phyloP scores from a whole-genome alignment of 495 filamentous ascomycete species.

The Daldinia vernicosa region DNA sequence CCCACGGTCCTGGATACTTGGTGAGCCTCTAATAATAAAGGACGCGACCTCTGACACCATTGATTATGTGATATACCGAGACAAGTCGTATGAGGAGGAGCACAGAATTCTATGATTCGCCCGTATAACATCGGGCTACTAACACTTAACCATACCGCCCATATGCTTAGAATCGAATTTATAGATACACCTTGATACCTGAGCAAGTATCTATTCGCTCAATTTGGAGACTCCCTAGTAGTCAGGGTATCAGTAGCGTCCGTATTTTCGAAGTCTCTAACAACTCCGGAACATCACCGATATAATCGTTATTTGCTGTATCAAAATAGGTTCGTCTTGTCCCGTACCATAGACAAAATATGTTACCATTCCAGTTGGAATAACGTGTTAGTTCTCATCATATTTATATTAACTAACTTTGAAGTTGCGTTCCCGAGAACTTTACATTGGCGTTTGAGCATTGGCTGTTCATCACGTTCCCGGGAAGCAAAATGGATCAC shows the following conservation, averaged over 20 bases:
- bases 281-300: not conserved
- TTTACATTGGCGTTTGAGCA: not conserved
- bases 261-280: not conserved
- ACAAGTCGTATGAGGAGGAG: not conserved
- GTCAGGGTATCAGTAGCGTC: not conserved
- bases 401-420: not conserved
- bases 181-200: not conserved
- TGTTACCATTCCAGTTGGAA: not conserved
- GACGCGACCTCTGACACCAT: not conserved
- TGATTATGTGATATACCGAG: conserved; percentile 1
- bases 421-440: not conserved
- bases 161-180: not conserved
- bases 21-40: conserved; percentile 25
- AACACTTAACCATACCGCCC: not conserved
- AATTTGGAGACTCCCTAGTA: not conserved
- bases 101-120: not conserved
- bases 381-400: not conserved
- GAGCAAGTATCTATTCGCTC: not conserved
- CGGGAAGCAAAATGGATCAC: conserved; percentile 19
- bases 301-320: not conserved
- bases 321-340: too few species aligned
- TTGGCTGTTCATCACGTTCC: not conserved
- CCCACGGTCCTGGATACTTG: conserved; percentile 14
- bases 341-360: not conserved
- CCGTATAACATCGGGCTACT: not conserved